phyloP scores from a whole-genome alignment of 345 rosid genomes.

The Eucalyptus polybractea region DNA sequence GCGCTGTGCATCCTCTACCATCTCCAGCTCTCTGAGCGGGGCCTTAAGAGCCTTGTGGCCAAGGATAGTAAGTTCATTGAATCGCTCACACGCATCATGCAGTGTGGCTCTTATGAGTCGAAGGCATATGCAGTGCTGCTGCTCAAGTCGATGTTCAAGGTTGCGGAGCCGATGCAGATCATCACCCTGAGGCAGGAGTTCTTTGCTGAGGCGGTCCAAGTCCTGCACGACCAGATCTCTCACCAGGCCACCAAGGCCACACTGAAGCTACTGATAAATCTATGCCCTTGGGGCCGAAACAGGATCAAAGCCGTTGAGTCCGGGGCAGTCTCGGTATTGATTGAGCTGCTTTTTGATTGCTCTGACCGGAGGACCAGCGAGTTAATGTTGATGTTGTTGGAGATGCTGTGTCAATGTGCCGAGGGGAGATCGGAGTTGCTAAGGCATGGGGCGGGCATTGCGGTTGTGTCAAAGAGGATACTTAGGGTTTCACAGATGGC shows the following conservation, averaged over 20 bases:
- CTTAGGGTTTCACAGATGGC: slow-evolving; percentile 23
- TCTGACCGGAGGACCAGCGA: slow-evolving; percentile 22
- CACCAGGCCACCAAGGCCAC: slow-evolving; percentile 29
- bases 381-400: slow-evolving; percentile 14
- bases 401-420: slow-evolving; percentile 24
- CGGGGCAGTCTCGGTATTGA: slow-evolving; percentile 10
- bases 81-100: slow-evolving; percentile 16
- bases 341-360: slow-evolving; percentile 32
- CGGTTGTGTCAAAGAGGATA: slow-evolving; percentile 20
- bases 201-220: slow-evolving; percentile 19
- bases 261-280: slow-evolving; percentile 15
- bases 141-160: slow-evolving; percentile 14
- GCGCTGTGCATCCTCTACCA: slow-evolving; percentile 52
- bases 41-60: slow-evolving; percentile 37
- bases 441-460: slow-evolving; percentile 21
- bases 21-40: slow-evolving; percentile 51
- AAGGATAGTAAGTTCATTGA: slow-evolving; percentile 31
- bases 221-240: slow-evolving; percentile 31
- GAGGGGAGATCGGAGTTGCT: slow-evolving; percentile 28
- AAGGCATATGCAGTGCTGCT: slow-evolving; percentile 17
- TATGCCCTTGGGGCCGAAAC: slow-evolving; percentile 57
- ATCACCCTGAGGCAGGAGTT: slow-evolving; percentile 8
- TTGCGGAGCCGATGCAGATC: slow-evolving; percentile 28
- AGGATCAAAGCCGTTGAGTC: slow-evolving; percentile 38
- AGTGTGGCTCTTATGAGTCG: slow-evolving; percentile 10